These are phyloP conservation scores for Hygrophorus russula DNA, from an alignment of 768 basidiomycete genomes.

Conservation along the genomic window DNA sequence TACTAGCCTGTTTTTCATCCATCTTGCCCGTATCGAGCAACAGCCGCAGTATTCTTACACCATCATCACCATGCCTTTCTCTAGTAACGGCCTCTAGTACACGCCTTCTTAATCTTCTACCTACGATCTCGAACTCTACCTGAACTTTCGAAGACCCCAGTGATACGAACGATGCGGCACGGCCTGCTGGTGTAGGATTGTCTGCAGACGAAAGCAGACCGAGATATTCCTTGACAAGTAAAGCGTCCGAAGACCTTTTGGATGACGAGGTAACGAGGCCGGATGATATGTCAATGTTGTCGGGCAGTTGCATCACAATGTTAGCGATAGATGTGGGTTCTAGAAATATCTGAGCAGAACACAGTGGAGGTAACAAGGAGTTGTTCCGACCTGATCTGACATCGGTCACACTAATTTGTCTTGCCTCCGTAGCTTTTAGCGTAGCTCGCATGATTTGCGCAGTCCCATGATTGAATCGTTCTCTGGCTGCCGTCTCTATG, in stretches of 20 bases:
- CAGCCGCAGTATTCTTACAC: conserved; percentile 71
- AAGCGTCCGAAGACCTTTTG: conserved; percentile 44
- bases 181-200: conserved; percentile 67
- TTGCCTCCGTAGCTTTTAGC: conserved; percentile 57
- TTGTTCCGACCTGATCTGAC: conserved; percentile 43
- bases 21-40: conserved; percentile 79
- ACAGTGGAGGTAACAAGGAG: not conserved
- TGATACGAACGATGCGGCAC: conserved; percentile 61
- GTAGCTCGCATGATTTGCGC: conserved; percentile 61
- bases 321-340: conserved; percentile 59
- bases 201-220: conserved; percentile 71
- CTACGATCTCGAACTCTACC: conserved; percentile 71
- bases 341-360: conserved; percentile 15
- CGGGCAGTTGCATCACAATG: conserved; percentile 51
- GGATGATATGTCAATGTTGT: conserved; percentile 48
- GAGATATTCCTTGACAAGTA: conserved; percentile 71
- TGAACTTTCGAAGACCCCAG: conserved; percentile 60
- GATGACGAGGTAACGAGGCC: conserved; percentile 47
- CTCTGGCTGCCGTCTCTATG: conserved; percentile 61
- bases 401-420: conserved; percentile 51
- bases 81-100: conserved; percentile 70
- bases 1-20: conserved; percentile 82
- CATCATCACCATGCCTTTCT: conserved; percentile 76
- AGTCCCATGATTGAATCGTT: conserved; percentile 71
- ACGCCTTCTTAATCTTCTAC: conserved; percentile 51